Evolutionary conservation across 768 basidiomycete species (phyloP).

Genomic region (Serendipita sp.): DNA sequence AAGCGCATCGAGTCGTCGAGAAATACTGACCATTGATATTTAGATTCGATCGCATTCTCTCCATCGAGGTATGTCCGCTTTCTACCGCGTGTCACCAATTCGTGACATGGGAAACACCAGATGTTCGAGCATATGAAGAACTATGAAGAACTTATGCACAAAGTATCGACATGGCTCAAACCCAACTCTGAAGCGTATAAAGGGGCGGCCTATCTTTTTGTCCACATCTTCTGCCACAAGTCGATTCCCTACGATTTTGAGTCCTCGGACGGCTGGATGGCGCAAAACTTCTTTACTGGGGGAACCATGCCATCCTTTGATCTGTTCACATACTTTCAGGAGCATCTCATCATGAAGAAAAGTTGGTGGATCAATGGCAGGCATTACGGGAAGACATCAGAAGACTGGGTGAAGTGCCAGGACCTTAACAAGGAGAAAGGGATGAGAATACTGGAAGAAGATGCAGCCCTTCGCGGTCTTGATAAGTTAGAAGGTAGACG

Average conservation of each 20-base stretch:
- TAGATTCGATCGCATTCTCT: constrained; percentile 55
- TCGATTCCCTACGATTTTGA: constrained; percentile 53
- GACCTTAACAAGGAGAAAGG: constrained; percentile 32
- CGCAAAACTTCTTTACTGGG: constrained; percentile 57
- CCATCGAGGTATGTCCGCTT: constrained; percentile 36
- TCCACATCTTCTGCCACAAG: constrained; percentile 55
- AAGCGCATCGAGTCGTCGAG: too few species aligned
- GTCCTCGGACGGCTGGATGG: constrained; percentile 59
- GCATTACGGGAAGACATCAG: constrained; percentile 47
- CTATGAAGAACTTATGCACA: constrained; percentile 42
- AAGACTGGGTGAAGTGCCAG: constrained; percentile 48
- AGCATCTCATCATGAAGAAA: constrained; percentile 37
- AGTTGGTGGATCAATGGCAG: constrained; percentile 49
- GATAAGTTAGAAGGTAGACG: constrained; percentile 36
- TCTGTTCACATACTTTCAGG: constrained; percentile 50
- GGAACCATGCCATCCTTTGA: constrained; percentile 60
- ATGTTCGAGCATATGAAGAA: constrained; percentile 73
- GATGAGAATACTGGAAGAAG: constrained; percentile 31
- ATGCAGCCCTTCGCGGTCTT: constrained; percentile 31
- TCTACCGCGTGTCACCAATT: background rate
- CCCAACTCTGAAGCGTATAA: constrained; percentile 18
- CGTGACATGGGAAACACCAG: constrained; percentile 16
- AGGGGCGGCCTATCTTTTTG: constrained; percentile 38
- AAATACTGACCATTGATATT: background rate
- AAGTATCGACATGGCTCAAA: constrained; percentile 48